A percentile compares a stretch with the other conserved stretches of the same genome.
These are phyloP conservation scores for Earliella scabrosa DNA, from an alignment of 1,284 basidiomycete genomes.

Conservation along the genomic window DNA sequence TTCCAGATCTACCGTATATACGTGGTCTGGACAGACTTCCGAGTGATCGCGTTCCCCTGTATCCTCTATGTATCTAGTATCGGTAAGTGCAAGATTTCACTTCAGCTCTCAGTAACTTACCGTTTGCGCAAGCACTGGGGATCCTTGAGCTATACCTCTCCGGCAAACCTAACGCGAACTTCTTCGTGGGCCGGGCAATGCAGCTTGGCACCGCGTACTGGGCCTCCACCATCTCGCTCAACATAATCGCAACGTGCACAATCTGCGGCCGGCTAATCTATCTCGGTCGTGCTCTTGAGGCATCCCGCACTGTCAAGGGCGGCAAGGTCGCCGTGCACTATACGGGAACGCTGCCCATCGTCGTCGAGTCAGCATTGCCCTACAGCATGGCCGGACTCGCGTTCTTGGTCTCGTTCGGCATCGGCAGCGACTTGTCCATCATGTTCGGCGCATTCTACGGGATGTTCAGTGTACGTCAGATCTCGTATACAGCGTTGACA, in stretches of 20 bases:
- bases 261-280: slow-evolving; percentile 17
- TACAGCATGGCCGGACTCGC: slow-evolving; percentile 12
- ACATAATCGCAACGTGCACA: slow-evolving; percentile 13
- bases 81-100: slow-evolving; percentile 4
- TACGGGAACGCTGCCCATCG: slow-evolving; percentile 10
- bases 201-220: slow-evolving; percentile 19
- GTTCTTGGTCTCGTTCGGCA: slow-evolving; percentile 7
- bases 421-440: slow-evolving; percentile 6
- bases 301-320: slow-evolving; percentile 2
- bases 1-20: slow-evolving; percentile 24
- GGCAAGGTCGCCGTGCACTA: slow-evolving; percentile 5
- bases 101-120: background rate
- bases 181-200: slow-evolving; percentile 23
- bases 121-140: slow-evolving; percentile 14
- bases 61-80: slow-evolving; percentile 18
- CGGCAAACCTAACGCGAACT: slow-evolving; percentile 21
- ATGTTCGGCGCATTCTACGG: slow-evolving; percentile 16
- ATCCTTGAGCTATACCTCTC: slow-evolving; percentile 21
- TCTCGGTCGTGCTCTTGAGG: slow-evolving; percentile 10
- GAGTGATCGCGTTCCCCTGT: slow-evolving; percentile 16
- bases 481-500: too few relatives aligned
- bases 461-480: slow-evolving; percentile 13
- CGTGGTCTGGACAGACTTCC: slow-evolving; percentile 16
- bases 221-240: slow-evolving; percentile 11
- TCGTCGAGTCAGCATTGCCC: slow-evolving; percentile 22